phyloP scores from a whole-genome alignment of 164 flowering plant species.

The Kingdonia uniflora region DNA sequence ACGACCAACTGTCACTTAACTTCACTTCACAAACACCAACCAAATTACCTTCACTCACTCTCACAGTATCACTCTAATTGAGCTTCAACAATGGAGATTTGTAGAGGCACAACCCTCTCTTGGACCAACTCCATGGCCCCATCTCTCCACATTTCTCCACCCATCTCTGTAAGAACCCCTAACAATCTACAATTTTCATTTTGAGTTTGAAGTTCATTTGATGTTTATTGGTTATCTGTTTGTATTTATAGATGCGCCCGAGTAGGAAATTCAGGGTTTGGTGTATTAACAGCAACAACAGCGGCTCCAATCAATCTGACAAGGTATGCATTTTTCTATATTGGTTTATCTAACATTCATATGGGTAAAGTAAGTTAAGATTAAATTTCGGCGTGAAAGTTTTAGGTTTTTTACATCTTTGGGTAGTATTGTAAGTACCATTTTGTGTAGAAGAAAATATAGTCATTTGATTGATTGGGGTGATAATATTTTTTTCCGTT shows the following conservation, averaged over 20 bases:
- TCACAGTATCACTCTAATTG: not conserved
- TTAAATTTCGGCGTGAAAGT: no score
- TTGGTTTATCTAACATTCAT: no score
- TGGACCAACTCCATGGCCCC: constrained; percentile 41
- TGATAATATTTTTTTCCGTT: no score
- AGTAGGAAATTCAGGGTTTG: constrained; percentile 25
- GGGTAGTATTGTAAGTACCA: no score
- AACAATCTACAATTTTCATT: not conserved
- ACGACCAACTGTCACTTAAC: not conserved
- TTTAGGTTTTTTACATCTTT: no score
- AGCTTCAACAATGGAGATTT: constrained; percentile 27
- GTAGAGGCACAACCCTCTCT: constrained; percentile 28
- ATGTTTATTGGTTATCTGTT: not conserved
- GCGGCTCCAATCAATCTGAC: constrained; percentile 20
- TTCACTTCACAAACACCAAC: not conserved
- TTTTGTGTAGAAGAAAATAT: no score
- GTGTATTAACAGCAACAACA: constrained; percentile 15
- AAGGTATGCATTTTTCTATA: constrained; percentile 27
- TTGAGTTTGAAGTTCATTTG: not conserved
- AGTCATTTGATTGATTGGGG: no score
- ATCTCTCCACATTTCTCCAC: constrained; percentile 23
- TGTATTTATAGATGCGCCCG: constrained; percentile 15
- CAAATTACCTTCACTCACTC: not conserved
- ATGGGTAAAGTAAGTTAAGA: no score
- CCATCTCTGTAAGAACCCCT: constrained; percentile 12